phyloP scores from a whole-genome alignment of 192 early-diverging fungal species.

The Chytriomyces hyalinus region DNA sequence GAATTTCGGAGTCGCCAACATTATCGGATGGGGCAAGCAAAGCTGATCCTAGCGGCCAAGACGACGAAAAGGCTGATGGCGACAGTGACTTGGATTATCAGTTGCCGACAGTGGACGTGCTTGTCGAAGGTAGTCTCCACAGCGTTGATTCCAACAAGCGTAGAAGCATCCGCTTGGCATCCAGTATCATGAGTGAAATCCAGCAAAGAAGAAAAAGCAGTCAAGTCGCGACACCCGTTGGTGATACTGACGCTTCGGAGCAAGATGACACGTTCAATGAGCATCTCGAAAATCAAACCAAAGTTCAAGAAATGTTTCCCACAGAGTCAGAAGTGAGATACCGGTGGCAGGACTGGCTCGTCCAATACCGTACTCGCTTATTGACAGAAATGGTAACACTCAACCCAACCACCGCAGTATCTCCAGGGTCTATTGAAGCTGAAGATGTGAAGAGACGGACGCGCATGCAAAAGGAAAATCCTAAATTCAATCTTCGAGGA shows the following conservation, averaged over 20 bases:
- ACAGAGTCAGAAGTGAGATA: slow-evolving; percentile 41
- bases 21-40: no score
- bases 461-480: slow-evolving; percentile 76
- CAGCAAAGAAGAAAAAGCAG: not conserved
- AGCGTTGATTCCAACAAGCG: slow-evolving; percentile 36
- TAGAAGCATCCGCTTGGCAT: slow-evolving; percentile 33
- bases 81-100: not conserved
- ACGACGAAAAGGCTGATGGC: not conserved
- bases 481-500: slow-evolving; percentile 78
- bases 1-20: no score
- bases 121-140: slow-evolving; percentile 9
- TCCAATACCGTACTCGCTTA: slow-evolving; percentile 65
- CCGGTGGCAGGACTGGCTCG: slow-evolving; percentile 57
- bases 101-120: slow-evolving; percentile 11
- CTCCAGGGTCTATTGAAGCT: not conserved
- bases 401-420: slow-evolving; percentile 6
- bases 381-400: slow-evolving; percentile 39
- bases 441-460: slow-evolving; percentile 44
- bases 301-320: slow-evolving; percentile 22
- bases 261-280: not conserved
- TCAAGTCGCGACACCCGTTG: not conserved
- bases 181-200: slow-evolving; percentile 11
- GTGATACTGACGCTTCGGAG: not conserved
- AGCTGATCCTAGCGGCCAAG: not conserved
- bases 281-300: not conserved